These are phyloP conservation scores for Eimeria necatrix DNA, from an alignment of 169 alveolate genomes.

Conservation along the genomic window DNA sequence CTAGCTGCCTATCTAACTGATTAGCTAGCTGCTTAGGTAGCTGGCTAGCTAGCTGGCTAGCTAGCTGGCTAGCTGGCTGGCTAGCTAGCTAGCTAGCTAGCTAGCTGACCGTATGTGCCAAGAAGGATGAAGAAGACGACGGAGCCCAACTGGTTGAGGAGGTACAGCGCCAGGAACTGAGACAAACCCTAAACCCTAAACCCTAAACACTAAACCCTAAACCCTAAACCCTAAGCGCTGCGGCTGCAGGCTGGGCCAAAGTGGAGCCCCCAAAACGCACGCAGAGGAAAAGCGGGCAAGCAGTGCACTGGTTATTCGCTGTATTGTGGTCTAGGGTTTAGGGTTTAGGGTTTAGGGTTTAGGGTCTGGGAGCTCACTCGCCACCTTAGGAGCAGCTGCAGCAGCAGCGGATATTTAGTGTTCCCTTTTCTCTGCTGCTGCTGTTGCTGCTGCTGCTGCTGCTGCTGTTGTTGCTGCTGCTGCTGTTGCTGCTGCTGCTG, in stretches of 20 bases:
- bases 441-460: constrained; percentile 14
- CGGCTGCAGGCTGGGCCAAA: background rate
- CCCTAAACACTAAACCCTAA: background rate
- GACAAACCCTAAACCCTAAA: background rate
- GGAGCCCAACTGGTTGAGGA: constrained; percentile 70
- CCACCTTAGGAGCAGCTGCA: background rate
- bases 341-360: background rate
- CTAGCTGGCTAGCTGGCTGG: too few species aligned
- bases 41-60: too few species aligned
- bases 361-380: background rate
- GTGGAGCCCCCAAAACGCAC: background rate
- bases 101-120: constrained; percentile 59
- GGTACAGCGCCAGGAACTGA: constrained; percentile 37
- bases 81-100: background rate
- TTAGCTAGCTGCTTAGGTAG: too few species aligned
- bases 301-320: background rate
- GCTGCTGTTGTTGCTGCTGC: background rate
- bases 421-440: background rate
- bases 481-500: background rate
- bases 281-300: too few species aligned
- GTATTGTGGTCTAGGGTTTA: background rate
- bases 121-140: constrained; percentile 44
- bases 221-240: background rate
- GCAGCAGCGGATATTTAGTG: constrained; percentile 5
- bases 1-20: too few species aligned